Conservation (phyloP, 306 rosid genomes). For the Inga laurina region DNA sequence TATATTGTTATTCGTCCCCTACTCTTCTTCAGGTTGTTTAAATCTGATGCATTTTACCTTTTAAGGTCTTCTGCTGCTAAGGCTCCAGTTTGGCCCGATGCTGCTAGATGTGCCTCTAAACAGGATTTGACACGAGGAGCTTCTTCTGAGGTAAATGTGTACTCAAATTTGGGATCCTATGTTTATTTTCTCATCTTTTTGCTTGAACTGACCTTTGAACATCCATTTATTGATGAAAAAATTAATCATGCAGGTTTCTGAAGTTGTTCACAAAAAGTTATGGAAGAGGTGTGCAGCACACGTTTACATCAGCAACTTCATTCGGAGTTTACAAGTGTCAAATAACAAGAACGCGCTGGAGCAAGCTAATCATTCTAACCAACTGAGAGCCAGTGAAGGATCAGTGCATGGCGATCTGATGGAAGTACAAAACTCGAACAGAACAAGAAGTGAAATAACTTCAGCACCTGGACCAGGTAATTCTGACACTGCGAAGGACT, state of each 20-base stretch:
- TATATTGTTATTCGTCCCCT: not conserved
- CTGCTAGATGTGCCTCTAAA: constrained; percentile 35
- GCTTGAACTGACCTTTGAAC: not conserved
- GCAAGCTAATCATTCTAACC: constrained; percentile 32
- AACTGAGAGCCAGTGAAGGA: constrained; percentile 40
- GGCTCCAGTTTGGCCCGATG: constrained; percentile 34
- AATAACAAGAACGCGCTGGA: constrained; percentile 25
- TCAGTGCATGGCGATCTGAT: constrained; percentile 37
- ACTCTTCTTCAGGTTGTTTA: not conserved
- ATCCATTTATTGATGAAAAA: constrained; percentile 5
- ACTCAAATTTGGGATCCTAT: constrained; percentile 8
- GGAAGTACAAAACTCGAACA: constrained; percentile 32
- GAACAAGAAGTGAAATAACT: constrained; percentile 34
- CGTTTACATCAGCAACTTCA: constrained; percentile 61
- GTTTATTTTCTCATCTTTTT: not conserved
- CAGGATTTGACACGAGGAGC: constrained; percentile 29
- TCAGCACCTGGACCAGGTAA: constrained; percentile 29
- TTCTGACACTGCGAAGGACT: constrained; percentile 22
- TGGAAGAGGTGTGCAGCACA: constrained; percentile 73
- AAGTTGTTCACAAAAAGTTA: constrained; percentile 30
- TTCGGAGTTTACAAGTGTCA: constrained; percentile 40
- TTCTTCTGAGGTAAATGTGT: constrained; percentile 43
- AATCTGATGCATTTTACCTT: constrained; percentile 21
- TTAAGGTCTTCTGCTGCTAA: constrained; percentile 36
- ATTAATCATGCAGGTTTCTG: constrained; percentile 41